A percentile compares a stretch with the other conserved stretches of the same genome.
Conservation (phyloP, 1,284 basidiomycete genomes). For the Entoloma clypeatum region DNA sequence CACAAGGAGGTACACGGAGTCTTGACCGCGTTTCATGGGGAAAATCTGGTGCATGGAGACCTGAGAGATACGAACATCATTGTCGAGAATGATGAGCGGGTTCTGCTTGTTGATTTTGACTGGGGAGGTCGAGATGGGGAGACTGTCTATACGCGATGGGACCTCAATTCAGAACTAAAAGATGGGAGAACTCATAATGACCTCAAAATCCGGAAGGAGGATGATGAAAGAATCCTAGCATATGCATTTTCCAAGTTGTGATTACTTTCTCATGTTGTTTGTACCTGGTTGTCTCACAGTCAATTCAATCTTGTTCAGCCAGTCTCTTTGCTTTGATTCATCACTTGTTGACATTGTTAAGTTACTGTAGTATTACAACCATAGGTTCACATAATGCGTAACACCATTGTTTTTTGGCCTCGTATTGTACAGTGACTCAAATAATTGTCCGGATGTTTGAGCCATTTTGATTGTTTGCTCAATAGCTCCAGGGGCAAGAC, state of each 20-base stretch:
- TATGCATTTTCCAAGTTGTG: conserved; percentile 3
- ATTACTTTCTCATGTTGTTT: neutral
- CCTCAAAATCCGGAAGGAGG: conserved; percentile 18
- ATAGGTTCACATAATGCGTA: too few relatives aligned
- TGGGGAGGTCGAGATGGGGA: conserved; percentile 22
- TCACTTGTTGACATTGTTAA: too few relatives aligned
- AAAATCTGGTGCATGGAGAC: conserved; percentile 21
- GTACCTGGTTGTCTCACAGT: conserved; percentile 3
- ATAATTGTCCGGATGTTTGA: too few relatives aligned
- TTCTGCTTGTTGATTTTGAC: conserved; percentile 22
- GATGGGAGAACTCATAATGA: conserved; percentile 14
- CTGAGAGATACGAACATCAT: conserved; percentile 21
- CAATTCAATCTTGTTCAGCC: too few relatives aligned
- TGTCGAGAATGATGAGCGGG: conserved; percentile 8
- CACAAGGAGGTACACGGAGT: conserved; percentile 13
- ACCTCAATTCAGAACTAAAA: conserved; percentile 19
- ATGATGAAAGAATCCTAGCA: conserved; percentile 14
- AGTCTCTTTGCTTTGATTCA: too few relatives aligned
- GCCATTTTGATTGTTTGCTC: too few relatives aligned
- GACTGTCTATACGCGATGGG: conserved; percentile 17
- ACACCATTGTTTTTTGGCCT: too few relatives aligned
- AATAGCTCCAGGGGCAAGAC: too few relatives aligned
- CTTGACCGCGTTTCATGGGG: conserved; percentile 16
- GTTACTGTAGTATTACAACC: too few relatives aligned
- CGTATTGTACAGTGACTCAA: too few relatives aligned